Base-by-base conservation (phyloP, 306 rosid species). In the Bauhinia variegata region DNA sequence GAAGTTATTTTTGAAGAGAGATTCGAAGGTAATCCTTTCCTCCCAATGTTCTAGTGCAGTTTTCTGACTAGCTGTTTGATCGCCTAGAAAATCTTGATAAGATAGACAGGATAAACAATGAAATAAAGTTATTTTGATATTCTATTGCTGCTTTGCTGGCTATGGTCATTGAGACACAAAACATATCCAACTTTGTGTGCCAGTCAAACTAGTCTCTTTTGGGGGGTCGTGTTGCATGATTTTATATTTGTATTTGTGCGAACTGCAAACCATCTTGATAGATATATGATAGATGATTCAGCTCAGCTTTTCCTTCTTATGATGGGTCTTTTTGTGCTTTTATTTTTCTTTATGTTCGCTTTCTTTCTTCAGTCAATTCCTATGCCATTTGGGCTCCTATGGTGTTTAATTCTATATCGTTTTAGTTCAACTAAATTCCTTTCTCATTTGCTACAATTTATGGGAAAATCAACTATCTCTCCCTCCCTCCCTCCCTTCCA, bases 1-100 rank as follows among this genome's bases (percentile, higher is more conserved):
- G 91, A 88, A 54, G 48, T 81, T 44, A 60, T 83, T 47, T 88
- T 88, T 14, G 85, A 88, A 50, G 91, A 88, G 58, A 75, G 67
- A 56, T 88, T 86, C 70, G 65, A 84, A 86, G 91, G 95, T 81
- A 77, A 65, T 10, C 0, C 3, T 14, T 17, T 7, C 39, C 3
- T 18, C 33, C 7, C 30, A 19, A 7, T 8, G 12, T 49, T 2
- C 44, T 17, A 12, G 23, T 8, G 34, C 19, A 8, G n/a, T n/a
- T 31, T 15, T 30, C 52, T 18, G 3, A 14, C 44, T 44, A 3
- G 13, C 49, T 18, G 23, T 57, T 47, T 33, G 65, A 5, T 31
- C 43, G 18, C 44, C 47, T 33, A 28, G 7, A 54, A 37, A 38
- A 36, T 31, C 1, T 12, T 17, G 60, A 0, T 11, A 54, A 30